Base-by-base conservation (phyloP, 2,329 filamentous ascomycete genomes). In the Nothopassalora personata region DNA sequence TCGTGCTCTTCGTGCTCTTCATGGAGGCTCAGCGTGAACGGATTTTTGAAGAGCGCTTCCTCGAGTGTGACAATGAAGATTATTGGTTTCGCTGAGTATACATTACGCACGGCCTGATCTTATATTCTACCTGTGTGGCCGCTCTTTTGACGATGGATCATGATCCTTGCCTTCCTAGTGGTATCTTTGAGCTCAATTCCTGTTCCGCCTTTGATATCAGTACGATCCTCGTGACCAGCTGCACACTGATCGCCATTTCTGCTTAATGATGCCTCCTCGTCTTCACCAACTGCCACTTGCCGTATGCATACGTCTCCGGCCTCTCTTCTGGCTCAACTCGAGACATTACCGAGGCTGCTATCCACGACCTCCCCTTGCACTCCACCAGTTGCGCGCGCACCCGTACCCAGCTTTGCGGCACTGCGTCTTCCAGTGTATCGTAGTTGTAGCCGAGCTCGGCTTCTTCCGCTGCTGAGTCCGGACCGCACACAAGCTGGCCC, bases 391-490 rank as follows among this genome's bases (percentile, higher is more conserved):
- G 54, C 9, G 61, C 57, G 36, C 54, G 56, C n/a, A 61, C 46
- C 15, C 53, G 50, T 9, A 61, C 53, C 36, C 54, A 56, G 3
- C 30, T 52, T 23, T 54, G 56, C 4, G 54, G 54, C 1, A 33
- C 19, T 15, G 46, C 53, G 46, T 61, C 46, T 2, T 64, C 59
- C 15, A 61, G 49, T 6, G 48, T 52, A 19, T 61, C 59, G 43
- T 61, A 58, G 18, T 61, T 59, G 54, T 61, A 64, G 7, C 56
- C 59, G n/a, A 64, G 48, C 34, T 64, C 61, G 47, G 50, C 48
- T 52, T 64, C 61, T 52, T 64, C 57, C 2, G 59, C 61, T 9
- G 61, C 56, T 33, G 52, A 36, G 28, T 46, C 53, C 0, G 61
- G 52, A 10, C 61, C 59, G 30, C 46, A 56, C 31, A 64, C 58